A percentile compares a stretch with the other conserved stretches of the same genome.
These are phyloP conservation scores for Drechmeria coniospora DNA, from an alignment of 2,329 filamentous ascomycete genomes.

Conservation along the genomic window DNA sequence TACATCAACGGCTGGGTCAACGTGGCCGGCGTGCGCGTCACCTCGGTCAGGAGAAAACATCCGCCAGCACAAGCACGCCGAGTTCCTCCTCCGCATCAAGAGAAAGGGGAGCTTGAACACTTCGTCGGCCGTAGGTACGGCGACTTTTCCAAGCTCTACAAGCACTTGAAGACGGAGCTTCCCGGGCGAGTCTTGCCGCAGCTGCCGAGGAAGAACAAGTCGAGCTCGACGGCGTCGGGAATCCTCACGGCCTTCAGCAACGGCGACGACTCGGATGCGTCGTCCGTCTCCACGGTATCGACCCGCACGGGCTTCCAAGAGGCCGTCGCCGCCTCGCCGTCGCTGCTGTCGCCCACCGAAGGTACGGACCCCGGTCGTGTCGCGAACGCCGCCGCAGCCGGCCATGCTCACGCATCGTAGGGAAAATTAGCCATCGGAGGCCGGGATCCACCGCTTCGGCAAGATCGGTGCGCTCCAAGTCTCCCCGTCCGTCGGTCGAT, in stretches of 20 bases:
- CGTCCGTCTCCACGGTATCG: constrained; percentile 68
- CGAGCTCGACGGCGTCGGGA: constrained; percentile 48
- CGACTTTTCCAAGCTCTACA: constrained; percentile 71
- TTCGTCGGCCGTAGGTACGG: constrained; percentile 79
- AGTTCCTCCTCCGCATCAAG: constrained; percentile 82
- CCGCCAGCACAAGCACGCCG: constrained; percentile 80
- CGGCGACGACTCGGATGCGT: constrained; percentile 56
- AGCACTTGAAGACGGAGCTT: constrained; percentile 64
- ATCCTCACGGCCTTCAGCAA: constrained; percentile 36
- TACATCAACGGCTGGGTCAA: constrained; percentile 95
- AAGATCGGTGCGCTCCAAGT: constrained; percentile 14
- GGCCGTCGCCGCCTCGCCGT: constrained; percentile 7
- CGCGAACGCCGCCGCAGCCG: neutral
- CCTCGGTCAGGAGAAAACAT: constrained; percentile 72
- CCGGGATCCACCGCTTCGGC: constrained; percentile 17
- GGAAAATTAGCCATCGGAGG: constrained; percentile 2
- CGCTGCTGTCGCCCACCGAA: constrained; percentile 14
- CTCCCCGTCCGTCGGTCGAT: constrained; percentile 17
- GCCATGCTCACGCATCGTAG: constrained; percentile 1
- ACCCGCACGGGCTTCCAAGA: constrained; percentile 36
- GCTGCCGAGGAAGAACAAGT: constrained; percentile 83
- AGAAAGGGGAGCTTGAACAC: constrained; percentile 55
- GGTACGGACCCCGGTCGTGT: neutral
- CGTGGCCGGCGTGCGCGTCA: constrained; percentile 73
- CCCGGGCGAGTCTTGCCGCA: constrained; percentile 81